These are phyloP conservation scores for Globisporangium radiosum DNA, from an alignment of 352 stramenopile species.

Conservation along the genomic window DNA sequence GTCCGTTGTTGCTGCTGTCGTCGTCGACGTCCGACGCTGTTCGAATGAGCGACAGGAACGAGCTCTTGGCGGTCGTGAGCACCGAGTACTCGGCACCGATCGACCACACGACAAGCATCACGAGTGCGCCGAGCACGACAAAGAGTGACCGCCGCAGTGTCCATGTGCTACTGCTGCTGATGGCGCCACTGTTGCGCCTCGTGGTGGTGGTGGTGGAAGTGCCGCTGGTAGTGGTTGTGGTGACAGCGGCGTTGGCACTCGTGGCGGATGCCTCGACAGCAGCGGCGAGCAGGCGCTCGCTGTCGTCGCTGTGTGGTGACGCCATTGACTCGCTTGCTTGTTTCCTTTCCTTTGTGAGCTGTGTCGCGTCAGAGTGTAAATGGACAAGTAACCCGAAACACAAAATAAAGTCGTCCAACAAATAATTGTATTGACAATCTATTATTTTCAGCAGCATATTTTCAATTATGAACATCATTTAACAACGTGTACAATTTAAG, in stretches of 20 bases:
- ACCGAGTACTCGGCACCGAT: constrained; percentile 14
- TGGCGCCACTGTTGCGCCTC: not conserved
- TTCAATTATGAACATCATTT: too few species aligned
- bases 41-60: constrained; percentile 10
- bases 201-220: not conserved
- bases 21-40: constrained; percentile 6
- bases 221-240: not conserved
- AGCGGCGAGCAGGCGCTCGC: not conserved
- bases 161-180: not conserved
- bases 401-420: too few species aligned
- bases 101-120: constrained; percentile 13
- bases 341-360: too few species aligned
- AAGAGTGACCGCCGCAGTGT: constrained; percentile 8
- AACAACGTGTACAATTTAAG: too few species aligned
- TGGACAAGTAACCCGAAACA: too few species aligned
- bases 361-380: too few species aligned
- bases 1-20: not conserved
- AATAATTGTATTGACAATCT: too few species aligned
- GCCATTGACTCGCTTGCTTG: too few species aligned
- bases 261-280: too few species aligned
- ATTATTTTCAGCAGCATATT: too few species aligned
- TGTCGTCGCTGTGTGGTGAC: not conserved
- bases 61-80: constrained; percentile 11
- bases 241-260: not conserved
- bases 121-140: constrained; percentile 8